Percentiles rank a stretch among this genome's conserved stretches.
Evolutionary conservation across 768 basidiomycete genomes (phyloP).

Genomic region (Russula ochroleuca): DNA sequence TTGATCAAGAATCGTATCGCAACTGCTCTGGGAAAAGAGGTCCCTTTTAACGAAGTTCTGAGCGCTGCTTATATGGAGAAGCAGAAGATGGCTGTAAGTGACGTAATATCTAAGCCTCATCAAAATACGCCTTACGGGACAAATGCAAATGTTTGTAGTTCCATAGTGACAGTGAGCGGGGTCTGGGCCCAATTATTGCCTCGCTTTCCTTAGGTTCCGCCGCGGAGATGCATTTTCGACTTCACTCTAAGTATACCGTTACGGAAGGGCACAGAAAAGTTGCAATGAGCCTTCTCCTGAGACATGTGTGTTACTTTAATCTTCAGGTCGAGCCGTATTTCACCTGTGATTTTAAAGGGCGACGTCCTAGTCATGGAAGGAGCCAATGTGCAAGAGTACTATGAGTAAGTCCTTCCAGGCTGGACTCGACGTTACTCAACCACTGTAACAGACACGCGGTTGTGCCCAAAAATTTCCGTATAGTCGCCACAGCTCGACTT

Average conservation of each 20-base stretch:
- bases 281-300: constrained; percentile 54
- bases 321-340: neutral
- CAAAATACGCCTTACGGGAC: neutral
- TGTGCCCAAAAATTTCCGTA: constrained; percentile 66
- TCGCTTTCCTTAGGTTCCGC: constrained; percentile 73
- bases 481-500: constrained; percentile 72
- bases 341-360: constrained; percentile 44
- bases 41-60: constrained; percentile 71
- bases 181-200: constrained; percentile 68
- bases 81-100: constrained; percentile 72
- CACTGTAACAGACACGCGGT: constrained; percentile 60
- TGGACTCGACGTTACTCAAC: constrained; percentile 16
- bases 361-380: constrained; percentile 80
- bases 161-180: constrained; percentile 73
- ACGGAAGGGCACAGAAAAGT: constrained; percentile 33
- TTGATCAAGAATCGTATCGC: constrained; percentile 55
- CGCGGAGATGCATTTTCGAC: constrained; percentile 76
- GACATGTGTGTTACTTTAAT: constrained; percentile 49
- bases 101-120: constrained; percentile 22
- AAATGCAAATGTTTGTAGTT: constrained; percentile 43
- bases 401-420: constrained; percentile 50
- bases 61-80: constrained; percentile 82
- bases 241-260: constrained; percentile 37
- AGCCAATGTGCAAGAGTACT: constrained; percentile 56
- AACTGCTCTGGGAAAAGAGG: constrained; percentile 40